Percentiles rank a stretch among this genome's conserved stretches.
Conservation (phyloP, 768 basidiomycete species). For the Leccinellum rugosiceps region DNA sequence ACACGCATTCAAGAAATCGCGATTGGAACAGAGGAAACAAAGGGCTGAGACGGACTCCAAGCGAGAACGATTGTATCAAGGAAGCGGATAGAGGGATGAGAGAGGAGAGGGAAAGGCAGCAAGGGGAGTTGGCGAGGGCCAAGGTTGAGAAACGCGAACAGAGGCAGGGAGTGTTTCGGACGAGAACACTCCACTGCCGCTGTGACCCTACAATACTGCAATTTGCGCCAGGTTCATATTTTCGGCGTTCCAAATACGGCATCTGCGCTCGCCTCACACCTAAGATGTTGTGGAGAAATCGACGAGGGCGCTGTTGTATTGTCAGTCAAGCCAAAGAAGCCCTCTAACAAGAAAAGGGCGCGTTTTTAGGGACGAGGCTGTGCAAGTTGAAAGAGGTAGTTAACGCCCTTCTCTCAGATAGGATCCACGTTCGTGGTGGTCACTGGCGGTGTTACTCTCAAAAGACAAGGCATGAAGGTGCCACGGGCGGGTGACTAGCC, state of each 20-base stretch:
- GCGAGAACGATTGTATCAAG: slow-evolving; percentile 68
- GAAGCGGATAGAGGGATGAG: slow-evolving; percentile 67
- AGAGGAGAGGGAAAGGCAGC: slow-evolving; percentile 60
- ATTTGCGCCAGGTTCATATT: slow-evolving; percentile 67
- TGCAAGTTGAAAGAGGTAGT: slow-evolving; percentile 46
- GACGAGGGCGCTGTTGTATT: slow-evolving; percentile 67
- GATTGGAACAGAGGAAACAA: slow-evolving; percentile 58
- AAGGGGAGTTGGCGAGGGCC: slow-evolving; percentile 40
- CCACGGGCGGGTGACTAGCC: slow-evolving; percentile 67
- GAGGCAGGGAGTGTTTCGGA: slow-evolving; percentile 35
- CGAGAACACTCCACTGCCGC: slow-evolving; percentile 50
- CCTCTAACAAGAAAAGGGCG: slow-evolving; percentile 14
- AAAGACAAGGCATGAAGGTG: slow-evolving; percentile 64
- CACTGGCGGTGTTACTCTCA: slow-evolving; percentile 49
- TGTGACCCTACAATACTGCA: slow-evolving; percentile 52
- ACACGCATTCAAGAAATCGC: slow-evolving; percentile 69
- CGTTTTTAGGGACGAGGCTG: slow-evolving; percentile 33
- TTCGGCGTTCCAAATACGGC: slow-evolving; percentile 38
- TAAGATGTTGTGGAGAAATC: slow-evolving; percentile 58
- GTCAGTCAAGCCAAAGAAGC: slow-evolving; percentile 57
- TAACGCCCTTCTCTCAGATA: slow-evolving; percentile 74
- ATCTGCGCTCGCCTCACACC: slow-evolving; percentile 33
- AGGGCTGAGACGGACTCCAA: slow-evolving; percentile 42
- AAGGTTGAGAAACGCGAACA: slow-evolving; percentile 20
- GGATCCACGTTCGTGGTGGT: slow-evolving; percentile 75